These are phyloP conservation scores for Skeletonema tropicum DNA, from an alignment of 108 stramenopile genomes.

Conservation along the genomic window DNA sequence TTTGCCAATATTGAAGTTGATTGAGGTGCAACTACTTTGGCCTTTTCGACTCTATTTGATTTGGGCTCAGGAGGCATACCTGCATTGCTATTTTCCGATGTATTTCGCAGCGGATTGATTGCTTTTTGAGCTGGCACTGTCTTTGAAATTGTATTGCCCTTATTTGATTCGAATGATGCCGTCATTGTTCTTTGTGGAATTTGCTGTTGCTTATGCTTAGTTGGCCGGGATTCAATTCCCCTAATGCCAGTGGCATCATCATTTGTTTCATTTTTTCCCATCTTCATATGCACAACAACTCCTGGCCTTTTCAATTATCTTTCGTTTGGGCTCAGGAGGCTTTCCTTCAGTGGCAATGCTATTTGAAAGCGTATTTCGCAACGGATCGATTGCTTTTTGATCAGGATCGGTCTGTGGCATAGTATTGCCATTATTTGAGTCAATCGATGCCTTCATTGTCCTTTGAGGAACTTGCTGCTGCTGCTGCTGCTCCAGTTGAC, in stretches of 20 bases:
- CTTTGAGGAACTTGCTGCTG: no score
- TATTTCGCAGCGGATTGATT: not conserved
- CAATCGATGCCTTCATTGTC: no score
- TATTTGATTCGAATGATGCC: not conserved
- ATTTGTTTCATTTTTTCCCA: no score
- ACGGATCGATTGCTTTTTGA: not conserved
- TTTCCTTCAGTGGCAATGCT: not conserved
- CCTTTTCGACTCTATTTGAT: not conserved
- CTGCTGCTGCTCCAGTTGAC: no score
- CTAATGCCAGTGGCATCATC: no score
- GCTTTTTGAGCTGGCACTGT: not conserved
- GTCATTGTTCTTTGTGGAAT: not conserved
- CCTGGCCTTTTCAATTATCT: not conserved
- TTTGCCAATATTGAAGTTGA: slow-evolving; percentile 6
- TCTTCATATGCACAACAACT: not conserved
- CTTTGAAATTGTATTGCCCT: not conserved
- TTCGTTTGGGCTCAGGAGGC: not conserved
- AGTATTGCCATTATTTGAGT: no score
- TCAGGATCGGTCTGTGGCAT: not conserved
- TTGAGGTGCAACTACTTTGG: not conserved
- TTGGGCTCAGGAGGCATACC: not conserved
- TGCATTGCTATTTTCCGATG: not conserved
- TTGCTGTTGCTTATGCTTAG: no score
- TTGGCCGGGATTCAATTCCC: no score
- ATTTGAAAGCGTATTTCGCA: not conserved